These are phyloP conservation scores for Petasospora rhodanensis DNA, from an alignment of 1,139 yeast species.

Conservation along the genomic window DNA sequence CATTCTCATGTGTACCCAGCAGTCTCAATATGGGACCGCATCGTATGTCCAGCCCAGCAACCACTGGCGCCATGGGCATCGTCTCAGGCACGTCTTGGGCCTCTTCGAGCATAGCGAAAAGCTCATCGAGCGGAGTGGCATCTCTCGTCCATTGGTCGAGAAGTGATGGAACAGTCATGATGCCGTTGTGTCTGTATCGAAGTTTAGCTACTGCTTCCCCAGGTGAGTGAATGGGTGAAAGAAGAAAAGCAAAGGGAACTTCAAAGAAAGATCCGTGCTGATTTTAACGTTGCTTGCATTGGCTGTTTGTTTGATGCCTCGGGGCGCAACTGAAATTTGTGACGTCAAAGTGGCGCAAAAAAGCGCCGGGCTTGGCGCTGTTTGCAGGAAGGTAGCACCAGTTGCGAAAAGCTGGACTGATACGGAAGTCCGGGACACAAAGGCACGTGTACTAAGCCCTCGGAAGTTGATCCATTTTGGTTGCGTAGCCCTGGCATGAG, in stretches of 20 bases:
- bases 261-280: conserved; percentile 1
- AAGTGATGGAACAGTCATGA: conserved; percentile 1
- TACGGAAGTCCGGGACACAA: no score
- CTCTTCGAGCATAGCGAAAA: conserved; percentile 7
- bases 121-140: conserved; percentile 11
- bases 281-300: conserved; percentile 6
- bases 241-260: neutral
- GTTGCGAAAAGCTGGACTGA: no score
- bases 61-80: conserved; percentile 9
- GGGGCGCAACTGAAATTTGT: conserved; percentile 1
- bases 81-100: conserved; percentile 11
- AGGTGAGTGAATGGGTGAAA: neutral
- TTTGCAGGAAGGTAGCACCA: no score
- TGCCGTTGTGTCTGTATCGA: no score
- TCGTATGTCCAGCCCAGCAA: conserved; percentile 40
- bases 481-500: no score
- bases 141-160: conserved; percentile 13
- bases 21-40: conserved; percentile 80
- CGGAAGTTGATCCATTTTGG: no score
- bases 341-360: conserved; percentile 1
- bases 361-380: no score
- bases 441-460: no score
- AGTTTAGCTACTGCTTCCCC: no score
- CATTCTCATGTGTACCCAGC: conserved; percentile 51
- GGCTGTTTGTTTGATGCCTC: conserved; percentile 1